Conservation (phyloP, 2,329 filamentous ascomycete genomes). For the Hypoxylon sp. region DNA sequence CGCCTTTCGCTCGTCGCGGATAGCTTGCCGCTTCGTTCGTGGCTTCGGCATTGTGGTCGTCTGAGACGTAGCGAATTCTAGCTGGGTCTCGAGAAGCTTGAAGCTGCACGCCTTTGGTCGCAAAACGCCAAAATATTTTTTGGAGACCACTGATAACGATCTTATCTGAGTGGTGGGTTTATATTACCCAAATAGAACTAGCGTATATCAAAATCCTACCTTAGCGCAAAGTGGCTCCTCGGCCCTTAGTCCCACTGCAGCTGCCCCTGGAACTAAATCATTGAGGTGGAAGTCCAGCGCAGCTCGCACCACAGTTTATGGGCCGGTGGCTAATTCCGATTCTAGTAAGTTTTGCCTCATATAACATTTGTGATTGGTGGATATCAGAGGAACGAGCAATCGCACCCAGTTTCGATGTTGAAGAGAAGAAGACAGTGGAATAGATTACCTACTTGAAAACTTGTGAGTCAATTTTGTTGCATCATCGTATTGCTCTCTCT, state of each 20-base stretch:
- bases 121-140: slow-evolving; percentile 38
- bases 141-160: slow-evolving; percentile 23
- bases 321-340: neutral
- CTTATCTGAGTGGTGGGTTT: slow-evolving; percentile 17
- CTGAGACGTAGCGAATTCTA: neutral
- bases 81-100: neutral
- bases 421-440: neutral
- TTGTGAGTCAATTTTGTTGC: too few species aligned
- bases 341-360: neutral
- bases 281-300: neutral
- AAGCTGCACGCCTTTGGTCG: neutral
- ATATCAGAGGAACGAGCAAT: neutral
- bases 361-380: slow-evolving; percentile 4
- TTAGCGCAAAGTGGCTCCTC: neutral
- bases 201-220: neutral
- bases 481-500: neutral
- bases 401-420: neutral
- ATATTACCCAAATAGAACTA: neutral
- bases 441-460: neutral
- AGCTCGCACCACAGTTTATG: neutral
- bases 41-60: slow-evolving; percentile 51
- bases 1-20: slow-evolving; percentile 53
- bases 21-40: slow-evolving; percentile 53
- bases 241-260: too few species aligned
- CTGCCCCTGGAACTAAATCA: too few species aligned